Conservation (phyloP, 805 yeast species). For the Metschnikowia sp. region DNA sequence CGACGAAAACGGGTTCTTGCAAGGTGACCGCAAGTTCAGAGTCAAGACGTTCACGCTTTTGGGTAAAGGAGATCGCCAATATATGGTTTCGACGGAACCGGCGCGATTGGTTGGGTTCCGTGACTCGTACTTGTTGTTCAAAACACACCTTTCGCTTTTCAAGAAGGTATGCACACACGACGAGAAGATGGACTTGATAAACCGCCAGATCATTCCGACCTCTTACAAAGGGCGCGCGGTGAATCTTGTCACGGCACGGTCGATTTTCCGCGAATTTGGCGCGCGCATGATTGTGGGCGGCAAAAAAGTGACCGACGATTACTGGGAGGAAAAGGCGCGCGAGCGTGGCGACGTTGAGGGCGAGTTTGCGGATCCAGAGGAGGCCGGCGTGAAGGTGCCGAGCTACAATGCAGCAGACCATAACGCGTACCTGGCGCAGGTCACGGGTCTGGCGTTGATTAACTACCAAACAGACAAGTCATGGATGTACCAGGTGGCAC, state of each 20-base stretch:
- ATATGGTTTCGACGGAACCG: constrained; percentile 93
- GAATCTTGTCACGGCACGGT: constrained; percentile 85
- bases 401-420: constrained; percentile 16
- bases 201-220: constrained; percentile 77
- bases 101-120: constrained; percentile 93
- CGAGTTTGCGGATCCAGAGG: constrained; percentile 60
- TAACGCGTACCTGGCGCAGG: constrained; percentile 28
- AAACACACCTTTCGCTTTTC: constrained; percentile 73
- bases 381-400: constrained; percentile 12
- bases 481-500: constrained; percentile 84
- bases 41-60: constrained; percentile 63
- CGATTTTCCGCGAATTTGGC: constrained; percentile 89
- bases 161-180: constrained; percentile 71
- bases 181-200: constrained; percentile 80
- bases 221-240: constrained; percentile 89
- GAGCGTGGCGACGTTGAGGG: constrained; percentile 68
- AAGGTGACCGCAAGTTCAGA: constrained; percentile 72
- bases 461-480: constrained; percentile 57
- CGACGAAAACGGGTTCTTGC: constrained; percentile 59
- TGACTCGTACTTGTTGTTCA: constrained; percentile 85
- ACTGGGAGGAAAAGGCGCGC: constrained; percentile 64
- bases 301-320: constrained; percentile 78
- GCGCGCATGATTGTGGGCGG: constrained; percentile 80
- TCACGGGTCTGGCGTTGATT: constrained; percentile 39
- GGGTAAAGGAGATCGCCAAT: constrained; percentile 67